Evolutionary conservation across 345 rosid species (phyloP).

Genomic region (Geranium brycei): DNA sequence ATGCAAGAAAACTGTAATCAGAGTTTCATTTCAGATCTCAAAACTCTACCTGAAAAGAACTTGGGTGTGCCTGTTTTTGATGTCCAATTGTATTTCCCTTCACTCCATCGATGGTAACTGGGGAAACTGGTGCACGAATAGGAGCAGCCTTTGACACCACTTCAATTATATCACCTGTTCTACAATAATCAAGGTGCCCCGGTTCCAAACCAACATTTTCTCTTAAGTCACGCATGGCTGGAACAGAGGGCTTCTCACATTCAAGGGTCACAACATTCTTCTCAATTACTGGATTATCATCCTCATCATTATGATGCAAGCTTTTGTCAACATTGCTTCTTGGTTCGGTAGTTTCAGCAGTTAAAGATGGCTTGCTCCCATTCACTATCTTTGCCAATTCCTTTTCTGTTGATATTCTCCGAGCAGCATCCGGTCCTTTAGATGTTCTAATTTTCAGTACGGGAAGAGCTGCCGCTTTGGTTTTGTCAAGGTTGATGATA

Average conservation of each 20-base stretch:
- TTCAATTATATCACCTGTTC: conserved; percentile 17
- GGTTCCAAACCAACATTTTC: conserved; percentile 20
- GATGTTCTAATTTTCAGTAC: conserved; percentile 50
- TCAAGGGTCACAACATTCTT: conserved; percentile 63
- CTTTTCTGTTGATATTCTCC: conserved; percentile 23
- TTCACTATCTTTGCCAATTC: conserved; percentile 19
- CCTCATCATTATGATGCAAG: conserved; percentile 30
- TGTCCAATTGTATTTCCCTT: conserved; percentile 15
- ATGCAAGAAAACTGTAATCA: not conserved
- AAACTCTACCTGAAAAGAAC: not conserved
- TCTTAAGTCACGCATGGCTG: conserved; percentile 21
- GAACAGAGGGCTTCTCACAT: conserved; percentile 34
- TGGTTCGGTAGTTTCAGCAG: conserved; percentile 20
- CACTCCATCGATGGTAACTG: conserved; percentile 16
- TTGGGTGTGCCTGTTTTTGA: not conserved
- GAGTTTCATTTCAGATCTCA: not conserved
- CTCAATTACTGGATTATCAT: conserved; percentile 50
- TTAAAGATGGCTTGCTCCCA: conserved; percentile 18
- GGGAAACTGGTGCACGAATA: conserved; percentile 22
- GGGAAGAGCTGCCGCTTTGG: conserved; percentile 65
- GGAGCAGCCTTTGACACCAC: conserved; percentile 19
- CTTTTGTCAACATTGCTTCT: conserved; percentile 22
- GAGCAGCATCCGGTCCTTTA: conserved; percentile 25
- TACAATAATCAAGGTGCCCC: conserved; percentile 9
- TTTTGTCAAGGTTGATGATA: conserved; percentile 63